Evolutionary conservation across 2,329 filamentous ascomycete species (phyloP).

Genomic region (Zymoseptoria passerinii): DNA sequence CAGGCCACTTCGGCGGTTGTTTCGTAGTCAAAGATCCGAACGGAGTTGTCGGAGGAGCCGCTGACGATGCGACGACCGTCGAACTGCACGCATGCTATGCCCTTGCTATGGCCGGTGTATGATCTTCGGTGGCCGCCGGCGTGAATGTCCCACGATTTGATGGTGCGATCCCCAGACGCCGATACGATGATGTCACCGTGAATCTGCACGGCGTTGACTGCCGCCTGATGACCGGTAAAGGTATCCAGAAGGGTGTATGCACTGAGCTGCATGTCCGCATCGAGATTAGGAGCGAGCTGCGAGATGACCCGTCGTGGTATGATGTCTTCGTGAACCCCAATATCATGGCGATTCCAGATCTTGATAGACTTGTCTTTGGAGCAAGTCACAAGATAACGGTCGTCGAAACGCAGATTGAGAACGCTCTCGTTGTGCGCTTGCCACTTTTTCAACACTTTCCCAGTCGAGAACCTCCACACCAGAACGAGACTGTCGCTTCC

Average conservation of each 20-base stretch:
- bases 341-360: conserved; percentile 73
- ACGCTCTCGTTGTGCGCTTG: conserved; percentile 84
- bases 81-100: conserved; percentile 95
- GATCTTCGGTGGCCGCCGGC: conserved; percentile 64
- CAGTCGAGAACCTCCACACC: conserved; percentile 88
- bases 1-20: conserved; percentile 85
- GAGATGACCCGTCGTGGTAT: conserved; percentile 29
- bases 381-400: conserved; percentile 85
- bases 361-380: conserved; percentile 98
- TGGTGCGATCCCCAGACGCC: conserved; percentile 83
- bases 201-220: conserved; percentile 94
- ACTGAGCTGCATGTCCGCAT: conserved; percentile 47
- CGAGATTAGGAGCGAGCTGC: conserved; percentile 33
- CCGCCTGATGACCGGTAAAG: conserved; percentile 76
- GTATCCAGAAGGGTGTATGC: conserved; percentile 71
- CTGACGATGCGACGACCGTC: conserved; percentile 90
- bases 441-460: conserved; percentile 69
- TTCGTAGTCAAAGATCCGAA: conserved; percentile 85
- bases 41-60: conserved; percentile 90
- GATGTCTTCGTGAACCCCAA: conserved; percentile 42
- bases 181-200: conserved; percentile 80
- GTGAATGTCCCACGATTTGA: conserved; percentile 91
- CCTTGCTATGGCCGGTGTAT: conserved; percentile 80
- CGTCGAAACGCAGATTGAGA: conserved; percentile 85
- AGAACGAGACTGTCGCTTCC: conserved; percentile 89